Percentiles rank a stretch among this genome's conserved stretches.
Evolutionary conservation across 1,284 basidiomycete genomes (phyloP).

Genomic region (Taiwanofungus camphoratus): DNA sequence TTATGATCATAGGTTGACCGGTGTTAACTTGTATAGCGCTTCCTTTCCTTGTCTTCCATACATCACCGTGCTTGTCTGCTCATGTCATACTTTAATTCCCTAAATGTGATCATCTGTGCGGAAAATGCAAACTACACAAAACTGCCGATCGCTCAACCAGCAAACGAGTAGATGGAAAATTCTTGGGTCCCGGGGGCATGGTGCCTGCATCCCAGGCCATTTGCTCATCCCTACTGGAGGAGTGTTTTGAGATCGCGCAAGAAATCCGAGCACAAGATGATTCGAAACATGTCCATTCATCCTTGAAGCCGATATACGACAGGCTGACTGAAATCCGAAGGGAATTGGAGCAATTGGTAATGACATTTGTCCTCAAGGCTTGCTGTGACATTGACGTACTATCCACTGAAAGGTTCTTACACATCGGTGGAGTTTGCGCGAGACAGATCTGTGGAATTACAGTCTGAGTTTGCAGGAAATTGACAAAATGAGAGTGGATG

Average conservation of each 20-base stretch:
- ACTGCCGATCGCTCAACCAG: slow-evolving; percentile 31
- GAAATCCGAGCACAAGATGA: slow-evolving; percentile 95
- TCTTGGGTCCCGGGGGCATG: slow-evolving; percentile 87
- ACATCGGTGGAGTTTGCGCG: slow-evolving; percentile 94
- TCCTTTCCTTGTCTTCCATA: slow-evolving; percentile 13
- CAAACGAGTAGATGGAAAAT: slow-evolving; percentile 94
- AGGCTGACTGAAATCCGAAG: slow-evolving; percentile 81
- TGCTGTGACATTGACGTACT: background rate
- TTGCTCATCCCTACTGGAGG: slow-evolving; percentile 88
- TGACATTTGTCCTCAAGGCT: background rate
- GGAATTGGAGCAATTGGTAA: slow-evolving; percentile 79
- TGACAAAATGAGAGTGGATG: slow-evolving; percentile 94
- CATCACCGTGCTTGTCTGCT: too few relatives aligned
- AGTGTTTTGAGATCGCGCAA: slow-evolving; percentile 95
- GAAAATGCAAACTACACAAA: slow-evolving; percentile 9
- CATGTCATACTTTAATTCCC: too few relatives aligned
- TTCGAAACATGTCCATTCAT: slow-evolving; percentile 82
- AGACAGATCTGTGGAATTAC: slow-evolving; percentile 96
- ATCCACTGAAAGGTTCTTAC: slow-evolving; percentile 49
- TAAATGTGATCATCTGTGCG: too few relatives aligned
- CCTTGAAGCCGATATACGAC: slow-evolving; percentile 93
- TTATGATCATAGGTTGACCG: slow-evolving; percentile 27
- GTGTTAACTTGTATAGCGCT: slow-evolving; percentile 22
- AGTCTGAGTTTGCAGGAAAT: slow-evolving; percentile 93
- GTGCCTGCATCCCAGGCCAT: slow-evolving; percentile 89